A percentile compares a stretch with the other conserved stretches of the same genome.
Evolutionary conservation across 2,329 filamentous ascomycete genomes (phyloP).

Genomic region (Penicillium rolfsii): DNA sequence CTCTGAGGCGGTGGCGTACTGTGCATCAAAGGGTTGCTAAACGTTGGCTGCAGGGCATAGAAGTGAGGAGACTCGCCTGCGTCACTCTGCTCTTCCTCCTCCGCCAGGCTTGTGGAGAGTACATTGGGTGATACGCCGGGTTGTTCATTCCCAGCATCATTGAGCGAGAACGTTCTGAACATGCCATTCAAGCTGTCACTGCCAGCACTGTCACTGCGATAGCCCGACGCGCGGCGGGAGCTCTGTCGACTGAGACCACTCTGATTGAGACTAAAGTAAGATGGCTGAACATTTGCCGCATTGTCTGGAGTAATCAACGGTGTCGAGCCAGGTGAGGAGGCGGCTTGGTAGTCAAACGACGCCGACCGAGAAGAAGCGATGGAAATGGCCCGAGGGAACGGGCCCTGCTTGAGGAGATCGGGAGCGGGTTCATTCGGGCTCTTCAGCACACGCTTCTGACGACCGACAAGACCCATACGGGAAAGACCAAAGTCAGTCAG

Average conservation of each 20-base stretch:
- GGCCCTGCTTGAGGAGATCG: constrained; percentile 88
- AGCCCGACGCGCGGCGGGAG: constrained; percentile 70
- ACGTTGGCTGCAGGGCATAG: constrained; percentile 63
- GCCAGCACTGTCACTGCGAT: constrained; percentile 88
- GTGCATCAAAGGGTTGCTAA: constrained; percentile 53
- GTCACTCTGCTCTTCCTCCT: constrained; percentile 73
- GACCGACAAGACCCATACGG: constrained; percentile 93
- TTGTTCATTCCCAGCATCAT: constrained; percentile 58
- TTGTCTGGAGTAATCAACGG: constrained; percentile 84
- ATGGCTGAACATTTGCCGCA: constrained; percentile 71
- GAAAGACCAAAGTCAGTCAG: constrained; percentile 97
- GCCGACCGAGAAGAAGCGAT: constrained; percentile 89
- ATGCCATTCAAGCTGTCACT: constrained; percentile 83
- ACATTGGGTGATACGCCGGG: constrained; percentile 42
- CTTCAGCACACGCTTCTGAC: constrained; percentile 90
- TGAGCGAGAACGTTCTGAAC: constrained; percentile 77
- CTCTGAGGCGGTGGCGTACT: constrained; percentile 60
- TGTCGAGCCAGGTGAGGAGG: constrained; percentile 79
- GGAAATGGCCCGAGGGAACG: constrained; percentile 83
- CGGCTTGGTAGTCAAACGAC: constrained; percentile 84
- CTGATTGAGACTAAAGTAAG: constrained; percentile 78
- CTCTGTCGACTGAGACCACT: constrained; percentile 62
- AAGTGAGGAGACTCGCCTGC: constrained; percentile 78
- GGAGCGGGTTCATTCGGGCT: constrained; percentile 80
- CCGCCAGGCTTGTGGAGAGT: constrained; percentile 58